Base-by-base conservation (phyloP, 225 moss, liverwort and hornwort species). In the Anthoceros angustus region DNA sequence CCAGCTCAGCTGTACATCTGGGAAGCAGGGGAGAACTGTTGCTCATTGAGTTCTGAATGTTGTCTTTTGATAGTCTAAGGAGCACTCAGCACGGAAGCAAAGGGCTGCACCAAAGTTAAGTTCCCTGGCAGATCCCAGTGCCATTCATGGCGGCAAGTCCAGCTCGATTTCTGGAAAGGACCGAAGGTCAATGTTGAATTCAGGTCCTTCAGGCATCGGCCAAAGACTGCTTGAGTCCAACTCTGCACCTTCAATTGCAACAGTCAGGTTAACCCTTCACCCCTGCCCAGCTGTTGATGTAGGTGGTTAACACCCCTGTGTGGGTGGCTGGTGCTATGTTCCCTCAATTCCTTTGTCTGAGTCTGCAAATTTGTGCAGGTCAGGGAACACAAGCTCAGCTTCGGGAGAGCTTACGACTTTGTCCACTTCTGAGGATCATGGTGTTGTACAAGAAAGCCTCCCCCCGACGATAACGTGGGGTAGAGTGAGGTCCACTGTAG, bases 11-110 rank as follows among this genome's bases (percentile, higher is more conserved):
- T 23, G 67, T 39, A 38, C 43, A 18, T 42, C 8, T 23, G 10
- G 16, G 45, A 7, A 32, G 32, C 32, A 32, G 32, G 4, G 32
- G 1, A 39, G 6, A 20, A 9, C n/a, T 16, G 14, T 12, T 66
- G 16, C 25, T 18, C 20, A 40, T 42, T 3, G 16, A 42, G 25
- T 16, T 72, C 8, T 62, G 41, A 63, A 15, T 16, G 20, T 42
- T 40, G 71, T 26, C 14, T 12, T 43, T 10, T 18, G 5, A 67
- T 55, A 95, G 95, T 88, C 83, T 18, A 98, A 89, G 81, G 95
- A 98, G 72, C 95, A 91, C 42, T 84, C 85, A 39, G 81, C 88
- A 25, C 79, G 88, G 76, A 98, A 98, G 72, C 88, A 84, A 73
- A 89, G 95, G 76, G 67, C 74, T 67, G 69, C 77, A 66, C 61